These are phyloP conservation scores for Colletotrichum navitas DNA, from an alignment of 2,329 filamentous ascomycete species.

Conservation along the genomic window DNA sequence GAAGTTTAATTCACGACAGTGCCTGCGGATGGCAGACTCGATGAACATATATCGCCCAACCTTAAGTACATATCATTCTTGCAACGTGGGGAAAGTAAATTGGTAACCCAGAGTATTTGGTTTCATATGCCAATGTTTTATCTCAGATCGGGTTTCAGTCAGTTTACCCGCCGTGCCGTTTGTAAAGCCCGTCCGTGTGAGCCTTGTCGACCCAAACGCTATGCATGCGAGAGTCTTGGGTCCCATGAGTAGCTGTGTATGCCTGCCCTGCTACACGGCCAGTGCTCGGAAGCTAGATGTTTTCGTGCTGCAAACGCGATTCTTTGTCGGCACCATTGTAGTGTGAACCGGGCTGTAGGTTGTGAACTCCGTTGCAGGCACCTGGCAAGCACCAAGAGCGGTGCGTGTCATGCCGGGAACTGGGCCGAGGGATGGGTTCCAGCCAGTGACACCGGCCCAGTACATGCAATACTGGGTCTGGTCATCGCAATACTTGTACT, in stretches of 20 bases:
- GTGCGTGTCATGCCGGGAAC: conserved; percentile 54
- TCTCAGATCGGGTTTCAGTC: not conserved
- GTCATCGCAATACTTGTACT: conserved; percentile 46
- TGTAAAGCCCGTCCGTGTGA: not conserved
- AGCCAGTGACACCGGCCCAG: conserved; percentile 55
- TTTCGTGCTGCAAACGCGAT: not conserved
- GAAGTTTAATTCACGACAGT: too few relatives aligned
- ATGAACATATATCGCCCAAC: not conserved
- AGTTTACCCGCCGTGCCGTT: not conserved
- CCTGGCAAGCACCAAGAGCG: conserved; percentile 49
- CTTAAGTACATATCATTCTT: conserved; percentile 13
- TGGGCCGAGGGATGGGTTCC: conserved; percentile 50
- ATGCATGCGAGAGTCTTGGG: not conserved
- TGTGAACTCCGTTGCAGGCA: not conserved
- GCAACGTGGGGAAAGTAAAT: conserved; percentile 2
- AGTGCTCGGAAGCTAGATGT: not conserved
- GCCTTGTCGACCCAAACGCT: not conserved
- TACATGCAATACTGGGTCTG: conserved; percentile 54
- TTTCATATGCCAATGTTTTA: not conserved
- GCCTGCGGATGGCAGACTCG: not conserved
- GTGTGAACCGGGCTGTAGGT: not conserved
- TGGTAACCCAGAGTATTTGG: not conserved
- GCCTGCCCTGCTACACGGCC: too few relatives aligned
- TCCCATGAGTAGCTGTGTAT: too few relatives aligned
- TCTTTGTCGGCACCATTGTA: not conserved